Percentiles rank a stretch among this genome's conserved stretches.
Evolutionary conservation across 257 asterid species (phyloP).

Genomic region (Solanum habrochaites): DNA sequence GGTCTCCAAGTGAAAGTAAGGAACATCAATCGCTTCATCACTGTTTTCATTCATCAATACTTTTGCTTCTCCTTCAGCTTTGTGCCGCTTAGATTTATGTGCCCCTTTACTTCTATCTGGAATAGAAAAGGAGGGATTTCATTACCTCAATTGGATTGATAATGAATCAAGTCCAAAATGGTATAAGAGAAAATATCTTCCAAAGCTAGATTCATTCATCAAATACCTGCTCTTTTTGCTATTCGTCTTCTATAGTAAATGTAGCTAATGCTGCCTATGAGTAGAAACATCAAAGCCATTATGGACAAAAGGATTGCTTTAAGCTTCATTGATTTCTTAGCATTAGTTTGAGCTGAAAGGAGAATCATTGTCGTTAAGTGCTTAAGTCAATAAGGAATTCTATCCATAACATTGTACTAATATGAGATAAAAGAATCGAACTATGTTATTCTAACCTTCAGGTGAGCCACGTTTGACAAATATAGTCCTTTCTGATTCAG

Average conservation of each 20-base stretch:
- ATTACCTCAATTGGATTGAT: neutral
- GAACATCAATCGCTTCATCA: neutral
- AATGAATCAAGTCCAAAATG: neutral
- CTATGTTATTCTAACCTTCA: neutral
- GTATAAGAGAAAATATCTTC: neutral
- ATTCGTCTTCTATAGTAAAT: neutral
- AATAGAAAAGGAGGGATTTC: too few relatives aligned
- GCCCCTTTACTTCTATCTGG: neutral
- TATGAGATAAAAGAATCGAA: too few relatives aligned
- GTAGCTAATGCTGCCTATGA: neutral
- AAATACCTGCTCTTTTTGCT: neutral
- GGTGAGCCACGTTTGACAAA: too few relatives aligned
- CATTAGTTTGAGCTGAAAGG: neutral
- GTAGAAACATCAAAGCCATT: neutral
- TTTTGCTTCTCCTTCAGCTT: too few relatives aligned
- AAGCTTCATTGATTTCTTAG: neutral
- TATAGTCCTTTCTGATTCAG: neutral
- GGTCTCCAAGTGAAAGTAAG: neutral
- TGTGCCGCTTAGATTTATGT: too few relatives aligned
- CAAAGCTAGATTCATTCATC: neutral
- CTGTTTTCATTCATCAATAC: too few relatives aligned
- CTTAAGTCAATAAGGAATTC: too few relatives aligned
- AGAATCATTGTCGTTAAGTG: neutral
- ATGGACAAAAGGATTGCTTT: neutral
- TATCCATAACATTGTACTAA: too few relatives aligned